Evolutionary conservation across 805 yeast species (phyloP).

Genomic region (Kluyveromyces dobzhanskii): DNA sequence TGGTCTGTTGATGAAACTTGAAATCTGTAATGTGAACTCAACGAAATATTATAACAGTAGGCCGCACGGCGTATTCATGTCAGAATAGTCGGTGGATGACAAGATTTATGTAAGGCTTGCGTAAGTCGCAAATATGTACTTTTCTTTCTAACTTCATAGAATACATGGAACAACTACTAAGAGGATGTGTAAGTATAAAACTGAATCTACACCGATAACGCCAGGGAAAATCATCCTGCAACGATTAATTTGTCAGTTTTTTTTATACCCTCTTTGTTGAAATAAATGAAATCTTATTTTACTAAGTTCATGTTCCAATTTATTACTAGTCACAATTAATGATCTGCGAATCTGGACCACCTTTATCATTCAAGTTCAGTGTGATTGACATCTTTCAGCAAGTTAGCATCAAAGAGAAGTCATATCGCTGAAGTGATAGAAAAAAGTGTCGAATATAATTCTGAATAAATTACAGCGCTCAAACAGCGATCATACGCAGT

Average conservation of each 20-base stretch:
- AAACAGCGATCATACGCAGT: too few species aligned
- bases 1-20: too few species aligned
- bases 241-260: too few species aligned
- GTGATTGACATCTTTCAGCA: neutral
- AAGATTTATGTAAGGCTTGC: too few species aligned
- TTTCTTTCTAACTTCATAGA: slow-evolving; percentile 6
- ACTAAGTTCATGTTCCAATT: neutral
- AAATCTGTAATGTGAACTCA: too few species aligned
- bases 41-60: too few species aligned
- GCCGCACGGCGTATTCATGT: neutral
- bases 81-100: neutral
- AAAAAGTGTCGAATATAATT: too few species aligned
- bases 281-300: neutral
- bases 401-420: neutral
- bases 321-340: neutral
- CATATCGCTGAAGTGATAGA: neutral
- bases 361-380: too few species aligned
- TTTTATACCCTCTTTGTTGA: neutral
- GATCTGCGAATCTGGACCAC: too few species aligned
- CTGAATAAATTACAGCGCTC: too few species aligned
- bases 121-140: slow-evolving; percentile 3
- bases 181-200: neutral
- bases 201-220: too few species aligned
- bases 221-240: too few species aligned
- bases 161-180: slow-evolving; percentile 4